Percentiles rank a stretch among this genome's conserved stretches.
These are phyloP conservation scores for Abrus pulchellus DNA, from an alignment of 306 rosid species.

Conservation along the genomic window DNA sequence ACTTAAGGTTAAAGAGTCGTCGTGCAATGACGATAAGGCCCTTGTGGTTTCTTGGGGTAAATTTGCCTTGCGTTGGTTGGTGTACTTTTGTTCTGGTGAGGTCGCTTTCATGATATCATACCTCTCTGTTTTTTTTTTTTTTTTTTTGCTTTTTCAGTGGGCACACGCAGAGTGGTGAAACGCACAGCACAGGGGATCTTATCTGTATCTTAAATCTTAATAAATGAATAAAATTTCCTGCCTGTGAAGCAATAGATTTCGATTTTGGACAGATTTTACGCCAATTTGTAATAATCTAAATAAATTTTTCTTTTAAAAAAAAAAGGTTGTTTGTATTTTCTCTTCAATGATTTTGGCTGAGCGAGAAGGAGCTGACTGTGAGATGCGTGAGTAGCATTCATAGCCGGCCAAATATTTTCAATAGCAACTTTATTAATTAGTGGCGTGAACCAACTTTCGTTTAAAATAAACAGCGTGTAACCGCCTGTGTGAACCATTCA, in stretches of 20 bases:
- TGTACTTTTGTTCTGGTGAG: slow-evolving; percentile 44
- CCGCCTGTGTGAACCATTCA: not conserved
- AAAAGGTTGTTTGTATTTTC: too few relatives aligned
- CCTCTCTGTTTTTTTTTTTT: not conserved
- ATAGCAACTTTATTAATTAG: not conserved
- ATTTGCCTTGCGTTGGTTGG: slow-evolving; percentile 29
- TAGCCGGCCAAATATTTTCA: slow-evolving; percentile 44
- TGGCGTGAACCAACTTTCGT: slow-evolving; percentile 10
- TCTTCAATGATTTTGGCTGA: slow-evolving; percentile 37
- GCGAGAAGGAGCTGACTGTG: not conserved
- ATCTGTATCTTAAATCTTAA: slow-evolving; percentile 22
- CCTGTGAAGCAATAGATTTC: slow-evolving; percentile 12
- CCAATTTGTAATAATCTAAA: not conserved
- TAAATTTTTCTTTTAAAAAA: not conserved
- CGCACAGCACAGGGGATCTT: not conserved
- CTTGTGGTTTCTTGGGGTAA: slow-evolving; percentile 10
- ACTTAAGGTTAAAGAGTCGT: not conserved
- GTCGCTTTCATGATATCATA: slow-evolving; percentile 43
- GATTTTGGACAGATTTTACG: slow-evolving; percentile 17
- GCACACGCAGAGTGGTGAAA: slow-evolving; percentile 31
- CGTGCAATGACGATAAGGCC: slow-evolving; percentile 4
- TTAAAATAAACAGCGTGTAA: not conserved
- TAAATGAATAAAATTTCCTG: slow-evolving; percentile 9
- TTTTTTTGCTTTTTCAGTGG: not conserved
- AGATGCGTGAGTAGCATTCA: not conserved